These are phyloP conservation scores for Chrysophaeum taylorii DNA, from an alignment of 352 stramenopile genomes.

Conservation along the genomic window DNA sequence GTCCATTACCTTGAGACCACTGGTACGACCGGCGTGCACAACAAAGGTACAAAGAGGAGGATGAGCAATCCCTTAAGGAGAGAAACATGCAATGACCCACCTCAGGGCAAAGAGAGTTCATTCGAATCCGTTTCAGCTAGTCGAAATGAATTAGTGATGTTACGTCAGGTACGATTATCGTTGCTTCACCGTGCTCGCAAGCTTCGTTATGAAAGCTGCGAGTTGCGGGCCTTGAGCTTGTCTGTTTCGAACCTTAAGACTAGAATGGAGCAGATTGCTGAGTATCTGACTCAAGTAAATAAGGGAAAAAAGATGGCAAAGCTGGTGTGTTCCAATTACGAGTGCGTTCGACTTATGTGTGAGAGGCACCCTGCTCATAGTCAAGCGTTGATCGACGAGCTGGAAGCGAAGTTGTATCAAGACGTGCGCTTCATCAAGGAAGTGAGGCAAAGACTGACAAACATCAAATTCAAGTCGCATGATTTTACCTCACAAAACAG, in stretches of 20 bases:
- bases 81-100: too few species aligned
- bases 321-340: slow-evolving; percentile 7
- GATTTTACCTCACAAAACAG: neutral
- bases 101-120: too few species aligned
- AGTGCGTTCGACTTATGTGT: slow-evolving; percentile 21
- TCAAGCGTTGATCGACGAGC: slow-evolving; percentile 28
- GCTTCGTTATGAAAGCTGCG: too few species aligned
- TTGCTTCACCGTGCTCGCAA: too few species aligned
- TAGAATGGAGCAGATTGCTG: neutral
- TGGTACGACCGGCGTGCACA: too few species aligned
- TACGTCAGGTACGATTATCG: too few species aligned
- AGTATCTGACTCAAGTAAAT: neutral
- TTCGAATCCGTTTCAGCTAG: too few species aligned
- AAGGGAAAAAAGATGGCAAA: neutral
- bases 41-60: too few species aligned
- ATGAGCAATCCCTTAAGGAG: too few species aligned
- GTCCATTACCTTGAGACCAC: too few species aligned
- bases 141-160: too few species aligned
- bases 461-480: slow-evolving; percentile 15
- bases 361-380: slow-evolving; percentile 25
- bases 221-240: too few species aligned
- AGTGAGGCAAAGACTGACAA: slow-evolving; percentile 18
- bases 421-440: slow-evolving; percentile 23
- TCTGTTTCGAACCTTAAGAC: neutral
- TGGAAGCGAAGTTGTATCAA: slow-evolving; percentile 24